Conservation (phyloP, 2,329 filamentous ascomycete species). For the Verticillium longisporum region DNA sequence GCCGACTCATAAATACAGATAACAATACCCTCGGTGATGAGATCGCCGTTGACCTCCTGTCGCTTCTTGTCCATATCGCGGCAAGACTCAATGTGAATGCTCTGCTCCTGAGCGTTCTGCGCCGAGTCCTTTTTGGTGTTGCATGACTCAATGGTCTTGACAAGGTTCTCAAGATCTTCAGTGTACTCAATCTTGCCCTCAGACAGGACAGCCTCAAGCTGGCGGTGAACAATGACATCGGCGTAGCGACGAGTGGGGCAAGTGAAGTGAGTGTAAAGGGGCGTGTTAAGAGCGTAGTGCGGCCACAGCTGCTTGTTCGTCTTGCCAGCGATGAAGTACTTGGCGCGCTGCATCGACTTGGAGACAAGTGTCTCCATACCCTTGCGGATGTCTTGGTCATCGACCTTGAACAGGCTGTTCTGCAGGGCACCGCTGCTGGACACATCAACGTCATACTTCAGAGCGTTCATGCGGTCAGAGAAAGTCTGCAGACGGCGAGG, state of each 20-base stretch:
- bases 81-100: conserved; percentile 96
- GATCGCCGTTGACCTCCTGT: conserved; percentile 78
- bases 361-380: conserved; percentile 95
- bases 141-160: conserved; percentile 90
- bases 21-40: conserved; percentile 93
- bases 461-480: conserved; percentile 83
- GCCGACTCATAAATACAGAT: conserved; percentile 97
- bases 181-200: conserved; percentile 76
- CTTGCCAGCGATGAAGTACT: conserved; percentile 86
- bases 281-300: conserved; percentile 89
- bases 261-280: conserved; percentile 95
- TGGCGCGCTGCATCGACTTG: conserved; percentile 94
- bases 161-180: conserved; percentile 81
- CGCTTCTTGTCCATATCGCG: conserved; percentile 90
- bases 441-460: conserved; percentile 85
- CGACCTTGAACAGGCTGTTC: conserved; percentile 89
- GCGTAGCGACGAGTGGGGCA: conserved; percentile 91
- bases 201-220: conserved; percentile 81
- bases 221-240: conserved; percentile 91
- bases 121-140: conserved; percentile 99
- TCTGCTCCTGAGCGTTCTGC: conserved; percentile 96
- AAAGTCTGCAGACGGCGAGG: conserved; percentile 84
- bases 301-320: conserved; percentile 69
- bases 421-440: conserved; percentile 86
- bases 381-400: conserved; percentile 84